Base-by-base conservation (phyloP, 345 rosid species). In the Limnanthes douglasii region DNA sequence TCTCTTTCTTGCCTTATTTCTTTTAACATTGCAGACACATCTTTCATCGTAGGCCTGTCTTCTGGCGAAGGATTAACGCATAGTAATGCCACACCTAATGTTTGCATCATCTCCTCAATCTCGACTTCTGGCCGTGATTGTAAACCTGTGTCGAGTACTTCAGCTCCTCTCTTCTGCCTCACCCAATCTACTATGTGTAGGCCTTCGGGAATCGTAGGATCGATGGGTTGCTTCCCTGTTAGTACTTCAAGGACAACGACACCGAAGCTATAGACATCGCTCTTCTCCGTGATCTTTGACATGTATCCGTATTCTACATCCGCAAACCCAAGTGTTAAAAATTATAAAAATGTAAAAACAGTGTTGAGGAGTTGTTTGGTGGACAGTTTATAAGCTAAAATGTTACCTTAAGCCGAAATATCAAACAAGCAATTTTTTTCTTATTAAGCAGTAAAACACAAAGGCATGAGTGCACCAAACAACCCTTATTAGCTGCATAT, bases 211-310 rank as follows among this genome's bases (percentile, higher is more conserved):
- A 79, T 75, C 6, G 93, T 79, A 1, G 94, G 94, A 50, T 84
- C 95, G 20, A 90, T 84, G 0, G 98, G 95, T 21, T 75, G 78
- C 62, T 71, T 90, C 34, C 98, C 98, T 0, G 98, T 90, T 37
- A 79, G 33, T 16, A 79, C 66, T 51, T 79, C 93, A 9, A 79
- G 47, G 17, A 75, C 83, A 3, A 90, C 95, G 1, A 90, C 84
- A 28, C 98, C 98, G 3, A 71, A 88, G 66, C 97, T 83, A 44
- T 83, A 78, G 32, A 73, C 86, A 17, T 88, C 93, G 3, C 97
- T 77, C 59, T 80, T 84, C 54, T 84, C 85, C 4, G 92, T 77
- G 57, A 80, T 80, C 56, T 90, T 90, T 82, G 70, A 56, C 60
- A 80, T 74, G 51, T 90, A 80, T 12, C 86, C 95, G 15, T 84